Evolutionary conservation across 768 basidiomycete genomes (phyloP).

Genomic region (Phanerodontia chrysosporium): DNA sequence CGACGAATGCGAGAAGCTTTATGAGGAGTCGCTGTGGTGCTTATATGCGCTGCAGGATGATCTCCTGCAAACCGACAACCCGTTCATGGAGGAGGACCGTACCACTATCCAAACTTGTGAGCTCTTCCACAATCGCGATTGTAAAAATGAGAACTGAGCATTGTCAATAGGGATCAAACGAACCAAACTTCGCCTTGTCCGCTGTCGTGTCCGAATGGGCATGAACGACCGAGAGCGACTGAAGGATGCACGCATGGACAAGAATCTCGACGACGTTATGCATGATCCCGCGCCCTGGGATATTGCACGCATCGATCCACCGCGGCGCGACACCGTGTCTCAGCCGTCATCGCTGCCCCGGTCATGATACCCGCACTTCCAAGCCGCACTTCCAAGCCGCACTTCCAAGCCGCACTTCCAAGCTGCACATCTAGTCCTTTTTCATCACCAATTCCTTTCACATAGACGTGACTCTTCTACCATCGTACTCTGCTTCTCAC

Average conservation of each 20-base stretch:
- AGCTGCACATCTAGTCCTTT: not conserved
- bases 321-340: not conserved
- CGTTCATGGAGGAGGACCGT: constrained; percentile 80
- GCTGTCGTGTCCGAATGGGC: constrained; percentile 70
- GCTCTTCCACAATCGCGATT: constrained; percentile 22
- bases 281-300: constrained; percentile 61
- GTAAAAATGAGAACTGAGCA: not conserved
- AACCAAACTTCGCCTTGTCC: constrained; percentile 77
- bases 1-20: constrained; percentile 87
- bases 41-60: constrained; percentile 91
- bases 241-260: constrained; percentile 72
- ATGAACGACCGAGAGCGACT: constrained; percentile 73
- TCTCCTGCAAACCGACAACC: constrained; percentile 73
- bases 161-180: constrained; percentile 67
- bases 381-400: too few species aligned
- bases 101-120: constrained; percentile 73
- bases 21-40: constrained; percentile 94
- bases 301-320: not conserved
- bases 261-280: constrained; percentile 72
- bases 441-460: not conserved
- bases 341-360: not conserved
- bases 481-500: not conserved
- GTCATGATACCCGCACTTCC: not conserved
- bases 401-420: too few species aligned
- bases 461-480: not conserved